These are phyloP conservation scores for Lepidopterella palustris DNA, from an alignment of 495 filamentous ascomycete genomes.

Conservation along the genomic window DNA sequence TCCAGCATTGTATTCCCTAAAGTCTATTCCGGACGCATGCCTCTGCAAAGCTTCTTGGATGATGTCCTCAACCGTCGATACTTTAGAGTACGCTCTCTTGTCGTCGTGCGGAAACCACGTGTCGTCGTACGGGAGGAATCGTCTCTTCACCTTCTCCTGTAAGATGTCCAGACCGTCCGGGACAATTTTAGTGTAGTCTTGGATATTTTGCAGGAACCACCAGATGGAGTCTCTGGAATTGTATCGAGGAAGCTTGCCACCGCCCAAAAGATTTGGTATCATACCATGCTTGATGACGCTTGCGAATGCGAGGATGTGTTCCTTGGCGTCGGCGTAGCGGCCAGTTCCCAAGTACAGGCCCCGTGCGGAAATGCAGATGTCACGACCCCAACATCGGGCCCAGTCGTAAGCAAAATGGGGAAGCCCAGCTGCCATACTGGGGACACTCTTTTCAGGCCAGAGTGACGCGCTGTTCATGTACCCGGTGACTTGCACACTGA, in stretches of 20 bases:
- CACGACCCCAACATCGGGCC: constrained; percentile 95
- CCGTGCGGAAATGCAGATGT: constrained; percentile 91
- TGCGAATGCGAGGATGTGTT: constrained; percentile 93
- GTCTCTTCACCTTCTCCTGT: constrained; percentile 66
- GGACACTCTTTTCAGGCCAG: constrained; percentile 75
- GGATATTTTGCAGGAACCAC: constrained; percentile 93
- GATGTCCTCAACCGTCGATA: constrained; percentile 75
- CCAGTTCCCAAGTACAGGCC: constrained; percentile 86
- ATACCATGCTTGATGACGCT: constrained; percentile 97
- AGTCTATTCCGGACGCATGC: constrained; percentile 83
- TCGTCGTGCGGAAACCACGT: constrained; percentile 82
- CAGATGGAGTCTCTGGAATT: constrained; percentile 94
- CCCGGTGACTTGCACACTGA: constrained; percentile 83
- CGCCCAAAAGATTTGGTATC: constrained; percentile 90
- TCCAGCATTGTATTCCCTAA: constrained; percentile 91
- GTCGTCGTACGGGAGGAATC: constrained; percentile 95
- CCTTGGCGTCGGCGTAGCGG: constrained; percentile 76
- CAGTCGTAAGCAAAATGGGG: constrained; percentile 93
- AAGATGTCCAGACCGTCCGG: constrained; percentile 71
- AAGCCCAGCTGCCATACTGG: constrained; percentile 84
- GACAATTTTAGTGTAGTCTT: constrained; percentile 82
- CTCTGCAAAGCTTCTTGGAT: constrained; percentile 90
- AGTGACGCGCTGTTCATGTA: constrained; percentile 83
- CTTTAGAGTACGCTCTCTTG: constrained; percentile 72
- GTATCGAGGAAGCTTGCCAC: constrained; percentile 85